Percentiles rank a stretch among this genome's conserved stretches.
Evolutionary conservation across 495 filamentous ascomycete species (phyloP).

Genomic region (Jackrogersella minutella): DNA sequence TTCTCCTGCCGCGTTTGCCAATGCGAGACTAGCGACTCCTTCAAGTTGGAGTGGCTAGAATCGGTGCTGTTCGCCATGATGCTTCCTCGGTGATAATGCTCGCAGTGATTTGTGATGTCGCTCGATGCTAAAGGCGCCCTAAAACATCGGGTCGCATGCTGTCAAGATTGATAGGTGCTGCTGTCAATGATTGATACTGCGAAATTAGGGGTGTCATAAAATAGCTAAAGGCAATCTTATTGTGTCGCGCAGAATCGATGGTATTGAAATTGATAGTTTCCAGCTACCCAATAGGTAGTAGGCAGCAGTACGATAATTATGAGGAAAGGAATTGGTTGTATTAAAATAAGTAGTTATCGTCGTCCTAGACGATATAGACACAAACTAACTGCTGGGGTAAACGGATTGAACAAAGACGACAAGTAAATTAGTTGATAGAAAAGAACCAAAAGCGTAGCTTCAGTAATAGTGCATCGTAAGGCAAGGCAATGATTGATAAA

Average conservation of each 20-base stretch:
- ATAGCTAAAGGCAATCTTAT: conserved; percentile 1
- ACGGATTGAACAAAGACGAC: conserved; percentile 2
- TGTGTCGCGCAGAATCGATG: conserved; percentile 12
- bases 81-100: not conserved
- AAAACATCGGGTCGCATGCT: conserved; percentile 33
- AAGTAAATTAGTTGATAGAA: not conserved
- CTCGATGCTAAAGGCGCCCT: conserved; percentile 20
- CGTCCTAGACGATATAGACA: not conserved
- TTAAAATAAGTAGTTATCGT: not conserved
- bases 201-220: not conserved
- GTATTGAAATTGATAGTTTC: conserved; percentile 7
- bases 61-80: conserved; percentile 38
- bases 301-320: not conserved
- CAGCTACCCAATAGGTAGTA: conserved; percentile 4
- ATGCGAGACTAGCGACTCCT: conserved; percentile 28
- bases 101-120: conserved; percentile 14
- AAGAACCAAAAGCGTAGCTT: conserved; percentile 7
- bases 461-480: not conserved
- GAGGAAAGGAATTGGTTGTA: not conserved
- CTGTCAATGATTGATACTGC: conserved; percentile 6
- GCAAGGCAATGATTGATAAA: conserved; percentile 2
- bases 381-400: not conserved
- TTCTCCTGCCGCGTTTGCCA: conserved; percentile 32
- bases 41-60: conserved; percentile 29
- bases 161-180: conserved; percentile 9